Base-by-base conservation (phyloP, 768 basidiomycete genomes). In the Agaricus subrufescens region DNA sequence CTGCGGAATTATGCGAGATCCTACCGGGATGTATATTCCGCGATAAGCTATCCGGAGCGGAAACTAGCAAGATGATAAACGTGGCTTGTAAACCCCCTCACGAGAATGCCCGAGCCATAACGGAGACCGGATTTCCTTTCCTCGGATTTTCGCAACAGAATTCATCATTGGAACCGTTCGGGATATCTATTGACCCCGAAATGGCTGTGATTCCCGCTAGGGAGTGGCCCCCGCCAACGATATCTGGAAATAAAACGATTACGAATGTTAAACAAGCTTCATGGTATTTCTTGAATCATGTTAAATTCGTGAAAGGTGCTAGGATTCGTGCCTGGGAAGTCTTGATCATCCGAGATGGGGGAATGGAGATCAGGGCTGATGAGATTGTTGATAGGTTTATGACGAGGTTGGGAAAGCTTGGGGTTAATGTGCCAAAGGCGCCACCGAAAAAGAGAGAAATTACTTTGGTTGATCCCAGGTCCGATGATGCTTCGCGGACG, bases 271-370 rank as follows among this genome's bases (percentile, higher is more conserved):
- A 63, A 37, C 80, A 86, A 31, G 91, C 85, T 0, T 79, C 81
- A 39, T 93, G 91, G 91, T 92, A 92, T 59, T 84, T 91, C 51
- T 19, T 19, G 19, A 65, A 86, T 31, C 75, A 85, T 25, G 84
- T 87, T 52, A 83, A 84, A 63, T 91, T 93, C 63, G 82, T 85
- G 34, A 64, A 61, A 0, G 82, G 82, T 0, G 85, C 75, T 0
- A 62, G 53, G 1, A 74, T 89, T 15, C 40, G 66, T 8, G 75
- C 73, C 34, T 91, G 88, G 86, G 84, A 82, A 69, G 81, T 91
- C 8, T 64, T 93, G 0, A 77, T 85, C 7, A 75, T 93, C 23
- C 69, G 74, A 25, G 89, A 90, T 15, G 58, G 56, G 0, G 46
- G 50, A 14, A 72, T 86, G 54, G 0, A 84, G 87, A 58, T 69